Conservation (phyloP, 192 early-diverging fungal species). For the Backusella circina region DNA sequence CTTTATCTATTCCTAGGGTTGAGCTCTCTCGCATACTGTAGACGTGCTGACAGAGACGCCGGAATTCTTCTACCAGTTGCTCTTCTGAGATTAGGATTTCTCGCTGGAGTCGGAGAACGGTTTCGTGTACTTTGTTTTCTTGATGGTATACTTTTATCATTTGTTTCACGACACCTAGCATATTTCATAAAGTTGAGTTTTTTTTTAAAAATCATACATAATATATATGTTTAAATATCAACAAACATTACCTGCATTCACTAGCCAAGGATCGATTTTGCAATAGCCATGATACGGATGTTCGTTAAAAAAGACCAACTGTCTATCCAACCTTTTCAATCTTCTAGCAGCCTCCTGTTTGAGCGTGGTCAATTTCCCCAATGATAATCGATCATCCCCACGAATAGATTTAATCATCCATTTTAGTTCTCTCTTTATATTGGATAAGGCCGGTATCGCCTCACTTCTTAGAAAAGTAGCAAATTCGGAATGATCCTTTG, state of each 20-base stretch:
- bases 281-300: slow-evolving; percentile 19
- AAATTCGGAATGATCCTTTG: slow-evolving; percentile 12
- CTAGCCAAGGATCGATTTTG: slow-evolving; percentile 23
- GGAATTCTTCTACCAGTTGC: slow-evolving; percentile 21
- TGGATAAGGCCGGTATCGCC: slow-evolving; percentile 10
- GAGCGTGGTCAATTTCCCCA: slow-evolving; percentile 6
- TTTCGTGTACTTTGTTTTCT: slow-evolving; percentile 30
- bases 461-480: slow-evolving; percentile 14
- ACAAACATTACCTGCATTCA: slow-evolving; percentile 25
- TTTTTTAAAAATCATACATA: neutral
- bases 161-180: slow-evolving; percentile 18
- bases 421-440: slow-evolving; percentile 23
- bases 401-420: slow-evolving; percentile 19
- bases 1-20: slow-evolving; percentile 7
- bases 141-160: slow-evolving; percentile 24
- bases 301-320: slow-evolving; percentile 18
- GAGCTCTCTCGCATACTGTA: slow-evolving; percentile 1
- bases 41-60: slow-evolving; percentile 11
- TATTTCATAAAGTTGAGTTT: neutral
- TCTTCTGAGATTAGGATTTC: slow-evolving; percentile 12
- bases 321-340: slow-evolving; percentile 9
- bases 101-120: slow-evolving; percentile 19
- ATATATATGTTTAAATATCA: neutral
- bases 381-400: slow-evolving; percentile 16
- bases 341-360: slow-evolving; percentile 7